Conservation (phyloP, 441 rosid species). For the Breynia disticha region DNA sequence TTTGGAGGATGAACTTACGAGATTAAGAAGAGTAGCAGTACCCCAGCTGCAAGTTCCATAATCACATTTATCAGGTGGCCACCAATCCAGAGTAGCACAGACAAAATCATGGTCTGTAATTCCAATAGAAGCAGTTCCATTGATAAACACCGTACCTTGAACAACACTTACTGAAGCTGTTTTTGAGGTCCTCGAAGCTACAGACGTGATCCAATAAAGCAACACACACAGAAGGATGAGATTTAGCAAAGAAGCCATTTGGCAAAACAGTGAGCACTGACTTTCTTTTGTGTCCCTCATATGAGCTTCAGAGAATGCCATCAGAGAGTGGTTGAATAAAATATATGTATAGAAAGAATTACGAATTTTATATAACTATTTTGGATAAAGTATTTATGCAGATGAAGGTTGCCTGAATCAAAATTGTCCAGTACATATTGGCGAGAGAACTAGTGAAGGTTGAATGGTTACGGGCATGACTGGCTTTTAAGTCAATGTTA, state of each 20-base stretch:
- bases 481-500: too few species aligned
- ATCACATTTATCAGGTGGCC: constrained; percentile 32
- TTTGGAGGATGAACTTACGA: constrained; percentile 9
- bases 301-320: constrained; percentile 1
- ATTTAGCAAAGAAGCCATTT: constrained; percentile 15
- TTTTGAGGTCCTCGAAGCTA: constrained; percentile 7
- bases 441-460: too few species aligned
- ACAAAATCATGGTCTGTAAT: constrained; percentile 33
- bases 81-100: constrained; percentile 41
- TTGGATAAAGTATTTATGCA: not conserved
- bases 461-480: too few species aligned
- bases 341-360: not conserved
- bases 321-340: not conserved
- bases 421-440: too few species aligned
- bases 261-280: constrained; percentile 4
- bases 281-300: not conserved
- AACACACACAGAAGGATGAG: constrained; percentile 10
- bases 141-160: constrained; percentile 28
- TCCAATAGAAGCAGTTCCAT: constrained; percentile 26
- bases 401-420: not conserved
- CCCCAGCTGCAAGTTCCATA: constrained; percentile 32
- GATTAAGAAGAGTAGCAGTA: constrained; percentile 21
- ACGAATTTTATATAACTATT: not conserved
- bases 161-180: constrained; percentile 8
- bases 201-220: constrained; percentile 15